Evolutionary conservation across 805 yeast species (phyloP), one percentile per base, ranked within the genome.

Genomic region (Metschnikowia cerradonensis): DNA sequence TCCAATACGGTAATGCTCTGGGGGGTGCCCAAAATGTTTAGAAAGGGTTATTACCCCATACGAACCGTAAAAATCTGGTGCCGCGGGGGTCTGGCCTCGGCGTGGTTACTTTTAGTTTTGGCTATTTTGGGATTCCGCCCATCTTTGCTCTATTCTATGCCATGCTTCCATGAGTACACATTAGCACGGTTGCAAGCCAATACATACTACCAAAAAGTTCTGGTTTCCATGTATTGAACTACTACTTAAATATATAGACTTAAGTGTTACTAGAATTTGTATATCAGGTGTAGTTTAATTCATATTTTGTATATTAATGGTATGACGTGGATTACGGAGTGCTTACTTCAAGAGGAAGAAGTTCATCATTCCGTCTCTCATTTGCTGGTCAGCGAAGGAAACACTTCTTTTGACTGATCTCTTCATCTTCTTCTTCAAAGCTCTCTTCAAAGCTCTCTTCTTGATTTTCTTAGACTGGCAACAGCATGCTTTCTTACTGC

Each of bases 361-460:
- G 31, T 44, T 52, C 40, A 51, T n/a, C 53, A 51, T 44, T 15
- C 51, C 57, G 23, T 47, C 55, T 40, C 39, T 52, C 35, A 55
- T 23, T n/a, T 51, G 49, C 14, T 20, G 39, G 14, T 47, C 48
- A 10, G 50, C 50, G 7, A 45, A 43, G 22, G 50, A 45, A 52
- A 67, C 60, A n/a, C 62, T 53, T 32, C 57, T 52, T 47, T 57
- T 60, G 33, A 65, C 54, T 7, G 60, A 55, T 23, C 58, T 47
- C 45, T 53, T 58, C 36, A 63, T 52, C 39, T 58, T 56, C 37
- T 51, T 56, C 45, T 51, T 60, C 50, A 66, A 53, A 15, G 61
- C 62, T 60, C 70, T 62, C 60, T 60, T 65, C 52, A 54, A 50
- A 19, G 58, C 57, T 47, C 58, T 53, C 49, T 58, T 56, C 46